Base-by-base conservation (phyloP, 352 stramenopile species). In the Phytopythium helicoides region DNA sequence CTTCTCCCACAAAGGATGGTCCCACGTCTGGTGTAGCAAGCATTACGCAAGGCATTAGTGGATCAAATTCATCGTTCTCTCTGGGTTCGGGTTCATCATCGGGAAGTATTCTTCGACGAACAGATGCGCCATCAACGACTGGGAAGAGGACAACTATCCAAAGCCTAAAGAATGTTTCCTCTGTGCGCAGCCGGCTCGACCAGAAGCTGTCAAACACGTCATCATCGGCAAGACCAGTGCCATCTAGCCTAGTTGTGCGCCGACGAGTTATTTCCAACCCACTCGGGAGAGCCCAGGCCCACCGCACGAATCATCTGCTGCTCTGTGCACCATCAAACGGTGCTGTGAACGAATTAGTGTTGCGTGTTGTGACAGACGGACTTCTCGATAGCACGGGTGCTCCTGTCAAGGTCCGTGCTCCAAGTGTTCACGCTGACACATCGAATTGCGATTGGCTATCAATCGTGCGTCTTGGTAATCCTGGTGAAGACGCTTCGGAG, bases 311-410 rank as follows among this genome's bases (percentile, higher is more conserved):
- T 42, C 85, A 95, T 52, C 72, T 97, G 12, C 57, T 96, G 15
- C 66, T 97, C 11, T 95, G 86, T 60, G 88, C 89, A 2, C 89
- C 89, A 14, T 97, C 89, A 11, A 97, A 97, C 60, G 88, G 88
- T 33, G 89, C 89, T 18, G 86, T 97, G 0, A 92, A 97, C 50
- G 87, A 96, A 48, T 38, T 97, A 21, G 82, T 97, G n/a, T 45
- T 93, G 25, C 80, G 88, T 41, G 89, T 96, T 28, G 79, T 95
- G 25, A 87, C 71, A 0, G 75, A 97, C 38, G 87, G 87, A 7
- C 62, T 97, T 0, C 68, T 92, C 52, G 86, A 89, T 49, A 75
- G 56, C 25, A 52, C 47, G 0, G 83, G 85, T 0, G 71, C 76
- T 1, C 38, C 78, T 6, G 66, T 61, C 1, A 81, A 76, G 58